Evolutionary conservation across 2,329 filamentous ascomycete genomes (phyloP).

Genomic region (Alternaria longipes): DNA sequence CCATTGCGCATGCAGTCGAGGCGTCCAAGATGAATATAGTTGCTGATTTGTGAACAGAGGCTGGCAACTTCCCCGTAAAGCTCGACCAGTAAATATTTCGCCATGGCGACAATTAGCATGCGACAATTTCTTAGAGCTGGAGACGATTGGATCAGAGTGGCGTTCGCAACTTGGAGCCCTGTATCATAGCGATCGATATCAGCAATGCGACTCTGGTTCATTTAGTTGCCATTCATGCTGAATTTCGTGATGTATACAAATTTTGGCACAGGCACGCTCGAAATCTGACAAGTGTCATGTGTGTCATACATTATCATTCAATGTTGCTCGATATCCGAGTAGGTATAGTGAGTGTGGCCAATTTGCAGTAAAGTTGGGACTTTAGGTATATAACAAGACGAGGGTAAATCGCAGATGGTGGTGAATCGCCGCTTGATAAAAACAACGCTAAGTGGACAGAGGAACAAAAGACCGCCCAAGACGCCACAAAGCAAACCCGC

Average conservation of each 20-base stretch:
- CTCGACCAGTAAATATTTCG: constrained; percentile 47
- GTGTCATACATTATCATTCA: constrained; percentile 20
- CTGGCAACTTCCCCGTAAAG: constrained; percentile 49
- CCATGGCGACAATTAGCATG: constrained; percentile 20
- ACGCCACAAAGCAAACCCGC: constrained; percentile 1
- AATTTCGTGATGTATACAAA: constrained; percentile 11
- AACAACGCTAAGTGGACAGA: constrained; percentile 9
- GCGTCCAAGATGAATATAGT: not conserved
- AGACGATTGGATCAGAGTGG: constrained; percentile 33
- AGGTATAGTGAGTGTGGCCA: constrained; percentile 13
- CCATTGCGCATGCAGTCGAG: no score
- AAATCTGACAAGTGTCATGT: not conserved
- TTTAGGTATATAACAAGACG: constrained; percentile 1
- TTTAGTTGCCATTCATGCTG: constrained; percentile 1
- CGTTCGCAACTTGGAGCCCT: constrained; percentile 35
- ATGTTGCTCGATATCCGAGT: constrained; percentile 8
- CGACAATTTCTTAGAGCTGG: constrained; percentile 29
- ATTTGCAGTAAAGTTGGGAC: constrained; percentile 9
- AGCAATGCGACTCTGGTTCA: constrained; percentile 41
- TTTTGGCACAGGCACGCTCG: not conserved
- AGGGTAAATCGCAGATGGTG: not conserved
- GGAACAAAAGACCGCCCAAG: constrained; percentile 2
- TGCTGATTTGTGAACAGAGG: constrained; percentile 32
- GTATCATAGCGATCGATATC: constrained; percentile 42
- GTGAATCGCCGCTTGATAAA: not conserved